Base-by-base conservation (phyloP, 1,284 basidiomycete species). In the Apiotrichum gracile region DNA sequence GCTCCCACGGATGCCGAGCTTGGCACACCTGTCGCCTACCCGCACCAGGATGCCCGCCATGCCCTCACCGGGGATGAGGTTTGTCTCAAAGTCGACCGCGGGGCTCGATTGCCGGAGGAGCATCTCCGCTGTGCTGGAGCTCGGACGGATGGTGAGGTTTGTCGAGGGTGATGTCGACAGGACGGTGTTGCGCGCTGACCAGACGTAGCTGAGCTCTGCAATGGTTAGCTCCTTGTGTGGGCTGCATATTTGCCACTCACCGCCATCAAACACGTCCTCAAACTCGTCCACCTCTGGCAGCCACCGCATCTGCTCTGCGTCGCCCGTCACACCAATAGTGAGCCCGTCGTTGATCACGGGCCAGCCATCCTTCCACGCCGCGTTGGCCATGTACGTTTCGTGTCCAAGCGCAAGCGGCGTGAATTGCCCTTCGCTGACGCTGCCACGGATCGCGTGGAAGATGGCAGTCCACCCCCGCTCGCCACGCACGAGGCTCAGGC, bases 301-400 rank as follows among this genome's bases (percentile, higher is more conserved):
- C 45, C 33, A 38, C 13, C 45, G 45, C 45, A 47, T 47, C 7
- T 35, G 34, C 35, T 47, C 45, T 5, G 45, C 45, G 10, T 52
- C 35, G 39, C 51, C 50, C 10, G 26, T 41, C n/a, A 56, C 19
- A 31, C 35, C 43, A 17, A 58, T 42, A 6, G n/a, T 31, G 29
- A 52, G 39, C 3, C 52, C 39, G 12, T 24, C 24, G 42, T 63
- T 65, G 26, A 65, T 50, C 17, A 60, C 50, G 2, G 63, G 61
- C 63, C 63, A 65, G 31, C 52, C 63, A 21, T 62, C 60, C 16
- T 51, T 37, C 63, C 63, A 65, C 37, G 60, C 54, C 22, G 60
- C 48, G 3, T 55, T 55, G 7, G 55, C 46, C 35, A 65, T 34
- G 50, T 63, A 65, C n/a, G 60, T 58, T 42, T 65, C 63, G n/a